phyloP scores from a whole-genome alignment of 2,329 filamentous ascomycete genomes.

The Falciphora oryzae region DNA sequence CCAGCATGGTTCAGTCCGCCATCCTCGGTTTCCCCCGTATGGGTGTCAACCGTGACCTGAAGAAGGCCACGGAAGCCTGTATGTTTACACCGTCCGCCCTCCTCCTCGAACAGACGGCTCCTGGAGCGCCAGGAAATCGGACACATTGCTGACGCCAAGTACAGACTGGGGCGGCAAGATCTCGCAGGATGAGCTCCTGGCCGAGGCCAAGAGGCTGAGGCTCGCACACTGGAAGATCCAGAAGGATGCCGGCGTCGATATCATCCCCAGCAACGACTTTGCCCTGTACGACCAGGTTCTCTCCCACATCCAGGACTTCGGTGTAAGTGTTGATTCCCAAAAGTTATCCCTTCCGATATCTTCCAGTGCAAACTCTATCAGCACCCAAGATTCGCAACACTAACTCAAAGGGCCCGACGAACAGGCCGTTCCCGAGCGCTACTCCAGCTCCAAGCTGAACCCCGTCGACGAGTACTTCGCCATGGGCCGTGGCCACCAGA shows the following conservation, averaged over 20 bases:
- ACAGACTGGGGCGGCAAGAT: slow-evolving; percentile 85
- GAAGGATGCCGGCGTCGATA: slow-evolving; percentile 94
- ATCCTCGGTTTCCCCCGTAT: slow-evolving; percentile 99
- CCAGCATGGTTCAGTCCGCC: slow-evolving; percentile 60
- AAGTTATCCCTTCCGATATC: background rate
- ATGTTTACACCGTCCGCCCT: slow-evolving; percentile 34
- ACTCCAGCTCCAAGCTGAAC: slow-evolving; percentile 84
- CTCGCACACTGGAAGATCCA: slow-evolving; percentile 99
- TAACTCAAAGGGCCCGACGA: background rate
- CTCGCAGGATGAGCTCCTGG: slow-evolving; percentile 81
- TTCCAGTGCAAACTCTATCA: slow-evolving; percentile 1
- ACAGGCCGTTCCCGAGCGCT: slow-evolving; percentile 85
- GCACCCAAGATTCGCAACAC: background rate
- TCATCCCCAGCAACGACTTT: slow-evolving; percentile 99
- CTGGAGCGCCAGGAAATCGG: slow-evolving; percentile 7
- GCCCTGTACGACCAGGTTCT: slow-evolving; percentile 98
- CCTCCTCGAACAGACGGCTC: slow-evolving; percentile 13
- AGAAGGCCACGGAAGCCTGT: slow-evolving; percentile 98
- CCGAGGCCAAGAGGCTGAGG: slow-evolving; percentile 95
- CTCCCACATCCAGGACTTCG: slow-evolving; percentile 96
- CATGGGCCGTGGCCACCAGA: slow-evolving; percentile 98
- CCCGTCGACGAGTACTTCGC: slow-evolving; percentile 96
- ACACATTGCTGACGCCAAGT: slow-evolving; percentile 16
- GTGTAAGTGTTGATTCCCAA: slow-evolving; percentile 52
- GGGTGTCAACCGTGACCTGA: slow-evolving; percentile 97